Evolutionary conservation across 306 rosid species (phyloP).

Genomic region (Dalbergia cochinchinensis): DNA sequence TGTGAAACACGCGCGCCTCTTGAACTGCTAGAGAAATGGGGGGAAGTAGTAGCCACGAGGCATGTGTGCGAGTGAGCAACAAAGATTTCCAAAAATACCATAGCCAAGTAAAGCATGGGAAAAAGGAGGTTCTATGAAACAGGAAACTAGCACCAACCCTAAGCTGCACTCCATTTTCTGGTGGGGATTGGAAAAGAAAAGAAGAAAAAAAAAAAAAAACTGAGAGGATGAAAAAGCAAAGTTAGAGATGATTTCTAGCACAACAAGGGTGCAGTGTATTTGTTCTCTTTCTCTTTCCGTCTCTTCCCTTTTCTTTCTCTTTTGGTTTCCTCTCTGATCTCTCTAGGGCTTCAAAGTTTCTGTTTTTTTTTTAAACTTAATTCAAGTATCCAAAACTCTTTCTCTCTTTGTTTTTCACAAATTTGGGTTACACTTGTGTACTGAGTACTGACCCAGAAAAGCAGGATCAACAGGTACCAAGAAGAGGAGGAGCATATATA

Average conservation of each 20-base stretch:
- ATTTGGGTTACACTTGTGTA: conserved; percentile 61
- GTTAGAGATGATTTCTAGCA: not conserved
- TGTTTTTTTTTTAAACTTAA: not conserved
- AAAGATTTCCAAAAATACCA: conserved; percentile 29
- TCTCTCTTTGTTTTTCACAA: conserved; percentile 58
- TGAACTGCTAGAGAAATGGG: accelerated
- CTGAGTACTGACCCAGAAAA: conserved; percentile 68
- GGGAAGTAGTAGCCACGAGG: not conserved
- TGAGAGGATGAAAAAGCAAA: conserved; percentile 36
- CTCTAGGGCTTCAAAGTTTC: conserved; percentile 58
- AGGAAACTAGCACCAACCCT: conserved; percentile 72
- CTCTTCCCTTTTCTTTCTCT: conserved; percentile 1
- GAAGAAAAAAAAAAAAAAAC: conserved; percentile 42
- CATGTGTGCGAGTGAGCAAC: accelerated
- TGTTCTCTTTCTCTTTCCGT: conserved; percentile 35
- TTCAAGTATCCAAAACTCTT: conserved; percentile 48
- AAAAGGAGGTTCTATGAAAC: conserved; percentile 59
- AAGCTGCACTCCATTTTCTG: conserved; percentile 52
- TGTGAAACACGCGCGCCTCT: not conserved
- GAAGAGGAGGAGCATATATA: conserved; percentile 32
- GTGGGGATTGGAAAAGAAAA: conserved; percentile 48
- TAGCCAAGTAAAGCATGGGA: conserved; percentile 23
- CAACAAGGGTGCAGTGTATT: not conserved
- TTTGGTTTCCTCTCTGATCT: conserved; percentile 32
- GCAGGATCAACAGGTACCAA: conserved; percentile 57